These are phyloP conservation scores for Hymenotorrendiella dingleyae DNA, from an alignment of 2,329 filamentous ascomycete species.

Conservation along the genomic window DNA sequence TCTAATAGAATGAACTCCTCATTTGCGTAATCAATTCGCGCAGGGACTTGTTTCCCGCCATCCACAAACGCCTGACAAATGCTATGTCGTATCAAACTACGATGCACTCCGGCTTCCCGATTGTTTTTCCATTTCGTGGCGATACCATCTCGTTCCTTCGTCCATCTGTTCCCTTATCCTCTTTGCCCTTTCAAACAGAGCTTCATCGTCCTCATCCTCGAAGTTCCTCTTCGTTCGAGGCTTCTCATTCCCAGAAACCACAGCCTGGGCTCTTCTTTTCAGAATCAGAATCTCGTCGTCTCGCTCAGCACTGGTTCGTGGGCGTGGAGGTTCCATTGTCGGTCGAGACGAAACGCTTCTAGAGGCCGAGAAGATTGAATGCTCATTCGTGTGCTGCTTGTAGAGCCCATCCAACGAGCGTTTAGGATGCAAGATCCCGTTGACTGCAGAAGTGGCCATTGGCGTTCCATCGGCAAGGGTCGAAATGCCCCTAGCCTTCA, in stretches of 20 bases:
- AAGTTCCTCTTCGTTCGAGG: conserved; percentile 13
- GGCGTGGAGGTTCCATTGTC: not conserved
- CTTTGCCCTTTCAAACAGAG: conserved; percentile 30
- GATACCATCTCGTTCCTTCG: conserved; percentile 29
- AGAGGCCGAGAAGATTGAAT: conserved; percentile 5
- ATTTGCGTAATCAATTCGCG: conserved; percentile 1
- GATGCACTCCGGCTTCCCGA: conserved; percentile 22
- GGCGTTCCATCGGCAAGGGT: conserved; percentile 28
- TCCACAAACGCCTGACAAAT: conserved; percentile 10
- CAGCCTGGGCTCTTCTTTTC: conserved; percentile 23
- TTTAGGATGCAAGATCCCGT: conserved; percentile 20
- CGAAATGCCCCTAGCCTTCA: conserved; percentile 31
- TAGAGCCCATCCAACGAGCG: conserved; percentile 22
- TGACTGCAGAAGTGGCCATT: conserved; percentile 27
- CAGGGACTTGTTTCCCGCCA: not conserved
- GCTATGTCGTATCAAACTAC: conserved; percentile 13
- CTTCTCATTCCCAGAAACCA: conserved; percentile 16
- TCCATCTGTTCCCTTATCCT: conserved; percentile 31
- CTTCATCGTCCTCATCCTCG: conserved; percentile 18
- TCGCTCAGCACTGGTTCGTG: conserved; percentile 5
- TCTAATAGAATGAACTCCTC: not conserved
- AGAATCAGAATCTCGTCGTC: conserved; percentile 19
- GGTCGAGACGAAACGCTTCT: conserved; percentile 22
- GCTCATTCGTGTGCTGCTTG: conserved; percentile 15
- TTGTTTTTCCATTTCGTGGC: conserved; percentile 20